Percentiles rank a stretch among this genome's conserved stretches.
These are phyloP conservation scores for Fusarium caatingaense DNA, from an alignment of 2,329 filamentous ascomycete species.

Conservation along the genomic window DNA sequence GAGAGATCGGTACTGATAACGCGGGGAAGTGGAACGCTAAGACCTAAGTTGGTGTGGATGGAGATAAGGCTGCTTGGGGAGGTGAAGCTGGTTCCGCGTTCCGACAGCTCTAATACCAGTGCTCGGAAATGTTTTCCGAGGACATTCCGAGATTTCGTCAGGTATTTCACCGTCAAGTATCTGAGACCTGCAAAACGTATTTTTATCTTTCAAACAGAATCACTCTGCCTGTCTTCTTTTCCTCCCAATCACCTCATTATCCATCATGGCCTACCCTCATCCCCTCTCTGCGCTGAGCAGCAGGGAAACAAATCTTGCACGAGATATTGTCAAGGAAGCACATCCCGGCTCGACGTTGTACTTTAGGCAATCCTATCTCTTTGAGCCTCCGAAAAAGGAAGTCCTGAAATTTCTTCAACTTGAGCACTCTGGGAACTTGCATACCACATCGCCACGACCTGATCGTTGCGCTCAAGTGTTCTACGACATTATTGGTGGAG, in stretches of 20 bases:
- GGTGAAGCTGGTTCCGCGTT: constrained; percentile 12
- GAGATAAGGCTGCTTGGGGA: background rate
- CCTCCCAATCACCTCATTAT: background rate
- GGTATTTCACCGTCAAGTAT: constrained; percentile 10
- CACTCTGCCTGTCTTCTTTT: background rate
- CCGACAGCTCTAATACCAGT: background rate
- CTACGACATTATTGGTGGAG: constrained; percentile 50
- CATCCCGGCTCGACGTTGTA: constrained; percentile 49
- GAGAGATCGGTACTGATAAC: constrained; percentile 4
- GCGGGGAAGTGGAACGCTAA: background rate
- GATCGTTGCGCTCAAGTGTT: constrained; percentile 57
- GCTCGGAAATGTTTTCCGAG: constrained; percentile 14
- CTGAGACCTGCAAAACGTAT: background rate
- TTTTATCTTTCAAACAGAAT: too few species aligned
- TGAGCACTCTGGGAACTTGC: constrained; percentile 52
- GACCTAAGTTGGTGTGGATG: background rate
- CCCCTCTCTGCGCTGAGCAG: constrained; percentile 48
- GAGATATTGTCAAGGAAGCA: constrained; percentile 48
- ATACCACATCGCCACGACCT: constrained; percentile 46
- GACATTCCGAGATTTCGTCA: background rate
- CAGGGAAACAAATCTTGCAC: constrained; percentile 51
- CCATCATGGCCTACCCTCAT: constrained; percentile 36
- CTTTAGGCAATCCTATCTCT: constrained; percentile 63
- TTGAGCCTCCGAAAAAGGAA: constrained; percentile 62
- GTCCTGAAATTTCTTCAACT: constrained; percentile 60